phyloP scores from a whole-genome alignment of 2,329 filamentous ascomycete genomes.

The Diaporthe helianthi region DNA sequence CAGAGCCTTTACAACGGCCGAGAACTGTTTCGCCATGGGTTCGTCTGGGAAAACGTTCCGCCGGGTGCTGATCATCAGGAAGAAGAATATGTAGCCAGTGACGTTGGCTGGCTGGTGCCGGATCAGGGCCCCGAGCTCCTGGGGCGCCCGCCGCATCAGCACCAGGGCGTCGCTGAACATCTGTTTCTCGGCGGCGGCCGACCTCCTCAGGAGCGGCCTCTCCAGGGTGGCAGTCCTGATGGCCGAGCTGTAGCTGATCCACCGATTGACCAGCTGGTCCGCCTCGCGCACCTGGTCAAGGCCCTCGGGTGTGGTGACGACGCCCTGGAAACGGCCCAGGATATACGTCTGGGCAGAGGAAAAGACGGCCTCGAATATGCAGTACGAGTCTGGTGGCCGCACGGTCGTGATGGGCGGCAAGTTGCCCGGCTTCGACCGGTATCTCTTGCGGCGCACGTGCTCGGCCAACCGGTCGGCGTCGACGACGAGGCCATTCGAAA shows the following conservation, averaged over 20 bases:
- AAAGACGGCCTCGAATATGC: constrained; percentile 26
- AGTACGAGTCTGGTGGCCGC: constrained; percentile 18
- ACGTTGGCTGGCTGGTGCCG: constrained; percentile 20
- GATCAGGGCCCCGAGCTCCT: constrained; percentile 24
- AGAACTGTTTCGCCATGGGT: constrained; percentile 23
- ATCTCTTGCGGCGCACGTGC: constrained; percentile 28
- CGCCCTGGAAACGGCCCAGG: constrained; percentile 14
- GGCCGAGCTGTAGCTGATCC: constrained; percentile 23
- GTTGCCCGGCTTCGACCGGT: neutral
- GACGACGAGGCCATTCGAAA: constrained; percentile 23
- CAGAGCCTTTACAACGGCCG: constrained; percentile 27
- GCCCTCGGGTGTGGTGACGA: constrained; percentile 5
- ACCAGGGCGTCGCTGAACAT: constrained; percentile 25
- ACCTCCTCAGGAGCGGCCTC: constrained; percentile 16
- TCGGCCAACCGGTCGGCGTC: constrained; percentile 28
- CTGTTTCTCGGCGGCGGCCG: constrained; percentile 14
- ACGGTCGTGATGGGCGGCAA: constrained; percentile 1
- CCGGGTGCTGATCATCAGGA: constrained; percentile 26
- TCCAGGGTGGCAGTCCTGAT: constrained; percentile 13
- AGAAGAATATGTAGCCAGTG: constrained; percentile 26
- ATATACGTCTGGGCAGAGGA: constrained; percentile 16
- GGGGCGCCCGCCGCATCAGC: constrained; percentile 16
- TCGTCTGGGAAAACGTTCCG: constrained; percentile 3
- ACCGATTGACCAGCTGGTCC: constrained; percentile 10
- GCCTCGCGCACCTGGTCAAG: constrained; percentile 15